These are phyloP conservation scores for Ricinus communis DNA, from an alignment of 345 rosid genomes.

Conservation along the genomic window DNA sequence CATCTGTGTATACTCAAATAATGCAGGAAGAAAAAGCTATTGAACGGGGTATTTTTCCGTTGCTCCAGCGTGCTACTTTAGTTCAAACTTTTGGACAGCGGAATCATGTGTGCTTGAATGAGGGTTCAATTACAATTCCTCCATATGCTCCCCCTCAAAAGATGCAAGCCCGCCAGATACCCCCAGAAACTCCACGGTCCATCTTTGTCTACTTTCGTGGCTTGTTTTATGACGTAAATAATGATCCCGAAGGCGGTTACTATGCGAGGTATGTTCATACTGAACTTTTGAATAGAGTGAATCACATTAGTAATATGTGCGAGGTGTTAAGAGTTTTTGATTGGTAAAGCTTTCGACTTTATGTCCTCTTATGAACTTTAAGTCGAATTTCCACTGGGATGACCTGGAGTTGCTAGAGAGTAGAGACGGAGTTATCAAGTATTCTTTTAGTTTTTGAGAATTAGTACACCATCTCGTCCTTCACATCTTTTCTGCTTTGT, in stretches of 20 bases:
- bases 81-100: conserved; percentile 96
- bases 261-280: conserved; percentile 75
- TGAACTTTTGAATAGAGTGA: not conserved
- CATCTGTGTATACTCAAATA: conserved; percentile 8
- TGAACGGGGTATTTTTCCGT: conserved; percentile 79
- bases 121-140: conserved; percentile 90
- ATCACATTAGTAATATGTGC: not conserved
- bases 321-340: too few relatives aligned
- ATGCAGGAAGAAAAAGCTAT: conserved; percentile 90
- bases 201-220: conserved; percentile 97
- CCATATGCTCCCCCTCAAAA: conserved; percentile 97
- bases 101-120: conserved; percentile 89
- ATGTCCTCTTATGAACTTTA: too few relatives aligned
- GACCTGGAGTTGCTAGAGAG: too few relatives aligned
- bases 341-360: too few relatives aligned
- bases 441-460: too few relatives aligned
- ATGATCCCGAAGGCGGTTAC: conserved; percentile 97
- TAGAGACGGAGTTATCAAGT: too few relatives aligned
- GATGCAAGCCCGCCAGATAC: conserved; percentile 82
- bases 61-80: conserved; percentile 76
- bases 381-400: too few relatives aligned
- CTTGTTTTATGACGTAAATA: conserved; percentile 86
- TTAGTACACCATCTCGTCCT: too few relatives aligned
- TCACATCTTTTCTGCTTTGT: conserved; percentile 6
- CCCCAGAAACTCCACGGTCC: conserved; percentile 73